Base-by-base conservation (phyloP, 345 rosid species). In the Bruguiera parviflora region DNA sequence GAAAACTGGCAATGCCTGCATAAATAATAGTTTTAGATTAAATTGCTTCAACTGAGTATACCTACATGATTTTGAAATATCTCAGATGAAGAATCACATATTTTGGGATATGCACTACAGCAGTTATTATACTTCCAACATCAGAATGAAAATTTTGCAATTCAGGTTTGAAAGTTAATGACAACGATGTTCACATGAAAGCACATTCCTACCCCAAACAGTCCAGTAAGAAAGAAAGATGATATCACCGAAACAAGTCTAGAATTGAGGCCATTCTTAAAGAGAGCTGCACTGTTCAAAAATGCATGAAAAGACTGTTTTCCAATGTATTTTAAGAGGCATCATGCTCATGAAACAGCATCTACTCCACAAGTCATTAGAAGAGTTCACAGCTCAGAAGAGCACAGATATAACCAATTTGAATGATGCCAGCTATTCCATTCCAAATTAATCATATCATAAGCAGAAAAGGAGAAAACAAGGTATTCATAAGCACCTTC, bases 1-100 rank as follows among this genome's bases (percentile, higher is more conserved):
- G 80, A 92, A 92, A 27, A 95, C 89, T 0, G 99, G 98, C 81
- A 92, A 69, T 56, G 96, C 98, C 98, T 95, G 88, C 74, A 68
- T 37, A 20, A 37, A 13, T 35, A 0, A 37, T n/a, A 18, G 19
- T 64, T 57, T 70, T 32, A 82, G 74, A 60, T 1, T 37, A 52
- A 73, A 64, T 15, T 61, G 61, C 22, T 15, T 58, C 15, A 22
- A 73, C 29, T 21, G 16, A 27, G 31, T 13, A 19, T 5, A 58
- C 9, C 71, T 27, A 5, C 19, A 13, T 16, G 57, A 21, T 7
- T 21, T 31, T 49, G 3, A 57, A 19, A 11, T 43, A 15, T 43
- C 18, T 15, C 4, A 15, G 49, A 43, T 43, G 19, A 43, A 3
- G 49, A 43, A 43, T 43, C 18, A 0, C 1, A 15, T 15, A 2